Base-by-base conservation (phyloP, 495 filamentous ascomycete genomes). In the Xylaria sp. region DNA sequence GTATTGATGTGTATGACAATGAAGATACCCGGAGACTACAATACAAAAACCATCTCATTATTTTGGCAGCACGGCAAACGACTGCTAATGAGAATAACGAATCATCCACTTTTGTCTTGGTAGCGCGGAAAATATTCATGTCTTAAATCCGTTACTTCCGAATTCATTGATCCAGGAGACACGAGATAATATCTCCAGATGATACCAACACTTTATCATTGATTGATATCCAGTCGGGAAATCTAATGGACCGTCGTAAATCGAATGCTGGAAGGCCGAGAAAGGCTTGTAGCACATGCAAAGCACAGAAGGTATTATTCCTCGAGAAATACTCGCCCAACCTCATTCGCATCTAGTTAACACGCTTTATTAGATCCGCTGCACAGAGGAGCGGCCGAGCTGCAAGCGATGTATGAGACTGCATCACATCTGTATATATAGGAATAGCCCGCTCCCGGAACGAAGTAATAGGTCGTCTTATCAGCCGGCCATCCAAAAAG, bases 401-500 rank as follows among this genome's bases (percentile, higher is more conserved):
- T 65, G 62, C 35, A 65, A 65, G 41, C 26, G 62, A 31, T 65
- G 62, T 65, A 26, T 65, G 15, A 65, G 62, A 9, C 26, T 65
- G n/a, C 41, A 65, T 17, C 62, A 65, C 11, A 8, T 46, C 15
- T 65, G 62, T 65, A 35, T 24, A 5, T 65, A 65, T 35, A 21
- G 40, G 24, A 35, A 31, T 41, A 21, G 37, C 21, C 59, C 21
- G 33, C 37, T 61, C 37, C 19, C n/a, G 1, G 21, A 61, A 17
- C 59, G 59, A 61, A 40, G 11, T 29, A 40, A 2, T 15, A 24
- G 35, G 33, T 11, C 9, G 37, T 15, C 19, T 11, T 9, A 1
- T 35, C n/a, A 61, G n/a, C 1, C 37, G 11, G 12, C 33, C 9
- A 21, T 29, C n/a, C 37, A 12, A 21, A 17, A 40, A 61, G 58